Conservation (phyloP, 352 stramenopile genomes). For the Aphanomyces astaci region DNA sequence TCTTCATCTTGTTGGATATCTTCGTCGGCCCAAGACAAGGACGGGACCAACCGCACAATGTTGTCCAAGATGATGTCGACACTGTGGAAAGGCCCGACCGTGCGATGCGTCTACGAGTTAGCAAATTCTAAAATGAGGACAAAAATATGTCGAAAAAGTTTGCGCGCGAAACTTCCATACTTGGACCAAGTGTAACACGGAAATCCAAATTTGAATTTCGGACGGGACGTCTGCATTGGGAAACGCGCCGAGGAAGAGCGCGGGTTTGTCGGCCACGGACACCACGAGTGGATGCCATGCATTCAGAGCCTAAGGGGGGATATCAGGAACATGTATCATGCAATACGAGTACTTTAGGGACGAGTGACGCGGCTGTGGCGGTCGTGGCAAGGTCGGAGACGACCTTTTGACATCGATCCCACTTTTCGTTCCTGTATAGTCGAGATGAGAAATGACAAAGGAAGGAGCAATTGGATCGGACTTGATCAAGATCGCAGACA, state of each 20-base stretch:
- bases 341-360: constrained; percentile 32
- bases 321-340: neutral
- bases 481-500: constrained; percentile 61
- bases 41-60: constrained; percentile 32
- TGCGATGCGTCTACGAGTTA: neutral
- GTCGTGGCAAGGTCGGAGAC: constrained; percentile 51
- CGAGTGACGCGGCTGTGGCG: constrained; percentile 42
- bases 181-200: constrained; percentile 67
- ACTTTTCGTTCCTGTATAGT: constrained; percentile 48
- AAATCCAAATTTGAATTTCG: constrained; percentile 58
- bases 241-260: constrained; percentile 35
- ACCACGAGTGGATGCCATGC: constrained; percentile 67
- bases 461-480: constrained; percentile 16
- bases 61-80: constrained; percentile 12
- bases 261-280: constrained; percentile 23
- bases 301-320: constrained; percentile 47
- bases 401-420: constrained; percentile 76
- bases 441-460: neutral
- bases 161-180: constrained; percentile 28
- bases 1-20: constrained; percentile 23
- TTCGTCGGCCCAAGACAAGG: constrained; percentile 26
- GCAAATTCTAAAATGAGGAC: neutral
- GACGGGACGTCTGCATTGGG: constrained; percentile 60
- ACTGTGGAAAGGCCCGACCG: neutral
- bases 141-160: too few species aligned